Conservation (phyloP, 352 stramenopile species). For the Globisporangium megalacanthum region DNA sequence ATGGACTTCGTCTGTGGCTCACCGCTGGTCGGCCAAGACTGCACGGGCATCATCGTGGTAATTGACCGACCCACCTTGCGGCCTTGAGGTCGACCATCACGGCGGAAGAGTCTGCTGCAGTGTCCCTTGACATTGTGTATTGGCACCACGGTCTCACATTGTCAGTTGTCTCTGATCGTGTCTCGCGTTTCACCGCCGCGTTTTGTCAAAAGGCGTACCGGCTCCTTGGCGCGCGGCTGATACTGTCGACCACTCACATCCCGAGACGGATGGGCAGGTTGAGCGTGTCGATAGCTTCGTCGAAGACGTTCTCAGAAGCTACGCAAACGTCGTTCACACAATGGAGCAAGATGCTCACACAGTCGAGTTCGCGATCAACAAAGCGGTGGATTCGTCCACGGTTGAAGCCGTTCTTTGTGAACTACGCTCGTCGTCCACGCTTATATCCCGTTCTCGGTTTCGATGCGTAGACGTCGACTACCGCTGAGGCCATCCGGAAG, state of each 20-base stretch:
- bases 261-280: conserved; percentile 13
- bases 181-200: conserved; percentile 5
- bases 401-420: conserved; percentile 18
- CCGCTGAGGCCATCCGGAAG: too few relatives aligned
- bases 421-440: not conserved
- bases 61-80: conserved; percentile 20
- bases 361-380: conserved; percentile 22
- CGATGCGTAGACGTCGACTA: not conserved
- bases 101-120: conserved; percentile 10
- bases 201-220: not conserved
- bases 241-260: conserved; percentile 14
- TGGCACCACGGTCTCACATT: conserved; percentile 15
- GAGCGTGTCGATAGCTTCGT: conserved; percentile 5
- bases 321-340: conserved; percentile 5
- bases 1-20: conserved; percentile 9
- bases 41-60: conserved; percentile 19
- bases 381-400: conserved; percentile 16
- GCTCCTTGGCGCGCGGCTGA: not conserved
- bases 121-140: too few relatives aligned
- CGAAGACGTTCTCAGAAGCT: conserved; percentile 7
- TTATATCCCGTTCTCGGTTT: not conserved
- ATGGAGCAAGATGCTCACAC: conserved; percentile 19
- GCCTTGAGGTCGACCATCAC: conserved; percentile 8
- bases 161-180: conserved; percentile 14
- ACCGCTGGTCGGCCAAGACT: not conserved